Percentiles rank a stretch among this genome's conserved stretches.
These are phyloP conservation scores for Oryza rufipogon DNA, from an alignment of 176 grass and related monocot species.

Conservation along the genomic window DNA sequence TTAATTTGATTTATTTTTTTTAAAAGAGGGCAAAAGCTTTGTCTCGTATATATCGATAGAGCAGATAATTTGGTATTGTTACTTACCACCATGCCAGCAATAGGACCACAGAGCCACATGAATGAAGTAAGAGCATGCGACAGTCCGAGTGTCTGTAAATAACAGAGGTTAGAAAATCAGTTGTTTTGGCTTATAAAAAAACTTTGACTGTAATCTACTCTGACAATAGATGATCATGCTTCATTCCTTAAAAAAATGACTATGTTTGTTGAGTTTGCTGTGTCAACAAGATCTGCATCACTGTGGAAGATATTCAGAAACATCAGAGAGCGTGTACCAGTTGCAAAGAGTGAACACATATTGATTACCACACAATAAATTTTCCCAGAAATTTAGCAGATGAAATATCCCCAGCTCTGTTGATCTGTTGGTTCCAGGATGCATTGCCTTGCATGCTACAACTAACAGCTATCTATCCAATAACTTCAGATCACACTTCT, in stretches of 20 bases:
- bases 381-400: background rate
- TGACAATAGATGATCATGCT: background rate
- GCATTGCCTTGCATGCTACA: background rate
- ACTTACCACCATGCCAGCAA: slow-evolving; percentile 90
- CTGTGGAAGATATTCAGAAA: no score
- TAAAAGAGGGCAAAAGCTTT: no score
- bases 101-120: slow-evolving; percentile 95
- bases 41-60: no score
- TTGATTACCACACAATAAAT: background rate
- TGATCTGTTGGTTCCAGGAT: background rate
- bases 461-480: background rate
- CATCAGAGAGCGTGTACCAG: no score
- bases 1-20: no score
- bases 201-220: background rate
- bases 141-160: slow-evolving; percentile 74
- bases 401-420: background rate
- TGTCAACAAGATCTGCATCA: no score
- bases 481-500: slow-evolving; percentile 15
- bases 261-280: no score
- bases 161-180: slow-evolving; percentile 37
- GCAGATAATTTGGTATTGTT: background rate
- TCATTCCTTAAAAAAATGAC: background rate
- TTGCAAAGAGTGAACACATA: background rate
- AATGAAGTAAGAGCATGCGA: slow-evolving; percentile 85
- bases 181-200: background rate